These are phyloP conservation scores for Verticillium nonalfalfae DNA, from an alignment of 2,329 filamentous ascomycete genomes.

Conservation along the genomic window DNA sequence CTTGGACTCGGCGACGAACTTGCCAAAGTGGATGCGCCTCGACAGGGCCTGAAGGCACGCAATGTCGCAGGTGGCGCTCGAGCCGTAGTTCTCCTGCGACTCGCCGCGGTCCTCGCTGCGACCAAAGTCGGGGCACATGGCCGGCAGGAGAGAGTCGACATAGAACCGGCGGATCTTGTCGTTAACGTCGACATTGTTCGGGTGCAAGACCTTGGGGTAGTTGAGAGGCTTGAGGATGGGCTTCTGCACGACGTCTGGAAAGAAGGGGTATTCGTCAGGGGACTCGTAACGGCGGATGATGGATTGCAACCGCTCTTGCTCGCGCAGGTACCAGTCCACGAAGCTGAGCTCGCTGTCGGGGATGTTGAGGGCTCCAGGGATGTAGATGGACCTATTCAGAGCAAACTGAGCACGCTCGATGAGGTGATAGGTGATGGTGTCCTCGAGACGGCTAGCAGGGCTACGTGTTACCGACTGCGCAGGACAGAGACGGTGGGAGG, in stretches of 20 bases:
- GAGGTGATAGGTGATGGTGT: conserved; percentile 94
- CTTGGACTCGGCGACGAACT: conserved; percentile 96
- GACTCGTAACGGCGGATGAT: conserved; percentile 91
- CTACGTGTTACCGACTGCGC: background rate
- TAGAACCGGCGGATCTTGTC: conserved; percentile 80
- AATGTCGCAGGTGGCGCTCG: conserved; percentile 85
- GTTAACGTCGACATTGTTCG: conserved; percentile 89
- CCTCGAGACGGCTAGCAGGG: conserved; percentile 73
- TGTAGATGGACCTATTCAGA: conserved; percentile 82
- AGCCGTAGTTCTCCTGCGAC: conserved; percentile 91
- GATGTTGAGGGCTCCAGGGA: conserved; percentile 70
- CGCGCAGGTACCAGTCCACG: conserved; percentile 87
- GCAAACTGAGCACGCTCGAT: conserved; percentile 99
- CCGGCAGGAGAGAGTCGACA: conserved; percentile 73
- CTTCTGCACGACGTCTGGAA: conserved; percentile 69
- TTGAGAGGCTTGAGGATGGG: conserved; percentile 82
- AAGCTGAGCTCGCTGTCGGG: conserved; percentile 70
- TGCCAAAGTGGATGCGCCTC: conserved; percentile 91
- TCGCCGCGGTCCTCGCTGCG: conserved; percentile 70
- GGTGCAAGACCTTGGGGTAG: conserved; percentile 83
- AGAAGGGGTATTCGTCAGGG: conserved; percentile 97
- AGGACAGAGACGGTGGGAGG: background rate
- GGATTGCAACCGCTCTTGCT: conserved; percentile 88
- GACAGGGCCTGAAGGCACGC: conserved; percentile 83
- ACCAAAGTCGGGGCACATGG: conserved; percentile 72